Conservation (phyloP, 495 filamentous ascomycete genomes). For the Tuber indicum region DNA sequence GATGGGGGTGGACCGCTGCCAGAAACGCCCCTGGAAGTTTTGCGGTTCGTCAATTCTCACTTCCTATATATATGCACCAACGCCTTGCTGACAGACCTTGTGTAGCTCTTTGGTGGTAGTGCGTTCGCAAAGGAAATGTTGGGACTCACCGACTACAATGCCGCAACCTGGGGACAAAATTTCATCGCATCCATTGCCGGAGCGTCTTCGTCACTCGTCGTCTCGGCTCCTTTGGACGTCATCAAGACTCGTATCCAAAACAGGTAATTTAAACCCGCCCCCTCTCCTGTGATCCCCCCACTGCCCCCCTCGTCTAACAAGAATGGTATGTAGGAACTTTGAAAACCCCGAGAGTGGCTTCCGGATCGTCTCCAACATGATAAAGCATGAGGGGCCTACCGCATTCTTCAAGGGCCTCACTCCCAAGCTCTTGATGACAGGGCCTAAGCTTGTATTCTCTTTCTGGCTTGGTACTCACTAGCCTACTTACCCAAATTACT, state of each 20-base stretch:
- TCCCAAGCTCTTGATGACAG: constrained; percentile 97
- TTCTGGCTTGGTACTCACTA: constrained; percentile 72
- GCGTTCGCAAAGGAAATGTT: constrained; percentile 98
- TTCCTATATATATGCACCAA: neutral
- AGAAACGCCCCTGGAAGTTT: constrained; percentile 96
- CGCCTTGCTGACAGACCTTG: constrained; percentile 27
- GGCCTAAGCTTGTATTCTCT: constrained; percentile 96
- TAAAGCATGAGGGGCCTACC: constrained; percentile 71
- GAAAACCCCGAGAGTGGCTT: constrained; percentile 93
- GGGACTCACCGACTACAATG: constrained; percentile 82
- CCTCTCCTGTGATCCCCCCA: neutral
- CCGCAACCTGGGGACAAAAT: constrained; percentile 89
- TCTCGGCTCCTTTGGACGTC: constrained; percentile 93
- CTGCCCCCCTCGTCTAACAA: neutral
- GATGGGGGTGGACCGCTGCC: constrained; percentile 95
- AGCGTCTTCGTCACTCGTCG: constrained; percentile 82
- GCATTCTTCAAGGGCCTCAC: constrained; percentile 97
- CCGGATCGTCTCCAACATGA: constrained; percentile 83
- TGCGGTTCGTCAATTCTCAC: constrained; percentile 58
- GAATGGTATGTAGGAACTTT: constrained; percentile 60
- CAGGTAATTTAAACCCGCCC: constrained; percentile 37
- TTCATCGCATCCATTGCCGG: constrained; percentile 94
- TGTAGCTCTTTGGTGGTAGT: constrained; percentile 89
- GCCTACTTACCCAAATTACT: constrained; percentile 5
- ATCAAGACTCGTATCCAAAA: constrained; percentile 99